phyloP scores from a whole-genome alignment of 345 rosid species.

The thale cress (Arabidopsis thaliana) region DNA sequence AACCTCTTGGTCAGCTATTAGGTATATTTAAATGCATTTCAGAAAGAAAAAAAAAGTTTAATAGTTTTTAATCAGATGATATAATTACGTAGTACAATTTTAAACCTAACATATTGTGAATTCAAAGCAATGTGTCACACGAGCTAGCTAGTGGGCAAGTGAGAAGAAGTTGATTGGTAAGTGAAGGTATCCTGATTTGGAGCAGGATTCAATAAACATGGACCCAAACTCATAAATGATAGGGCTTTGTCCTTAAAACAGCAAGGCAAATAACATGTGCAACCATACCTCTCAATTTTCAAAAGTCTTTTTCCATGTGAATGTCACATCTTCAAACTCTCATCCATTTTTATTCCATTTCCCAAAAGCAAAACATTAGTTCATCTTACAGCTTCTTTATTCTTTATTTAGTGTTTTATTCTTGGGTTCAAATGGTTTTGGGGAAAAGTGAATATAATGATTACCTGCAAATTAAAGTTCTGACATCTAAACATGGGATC shows the following conservation, averaged over 20 bases:
- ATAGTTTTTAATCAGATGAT: too few species aligned
- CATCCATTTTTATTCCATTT: slow-evolving; percentile 13
- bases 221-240: slow-evolving; percentile 44
- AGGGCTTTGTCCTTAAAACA: slow-evolving; percentile 39
- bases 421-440: slow-evolving; percentile 1
- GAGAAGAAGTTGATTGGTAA: slow-evolving; percentile 23
- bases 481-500: slow-evolving; percentile 20
- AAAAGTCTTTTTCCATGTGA: slow-evolving; percentile 42
- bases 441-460: slow-evolving; percentile 8
- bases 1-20: background rate
- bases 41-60: too few species aligned
- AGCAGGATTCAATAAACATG: slow-evolving; percentile 33
- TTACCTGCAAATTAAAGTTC: background rate
- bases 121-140: slow-evolving; percentile 33
- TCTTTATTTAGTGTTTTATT: slow-evolving; percentile 2
- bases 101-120: slow-evolving; percentile 3
- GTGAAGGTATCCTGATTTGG: slow-evolving; percentile 44
- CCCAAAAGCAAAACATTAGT: slow-evolving; percentile 24
- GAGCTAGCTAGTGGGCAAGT: slow-evolving; percentile 32
- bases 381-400: slow-evolving; percentile 38
- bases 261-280: slow-evolving; percentile 47
- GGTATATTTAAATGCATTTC: background rate
- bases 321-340: slow-evolving; percentile 40
- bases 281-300: slow-evolving; percentile 40
- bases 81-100: slow-evolving; percentile 13